Base-by-base conservation (phyloP, 2,329 filamentous ascomycete species). In the Exophiala sideris region DNA sequence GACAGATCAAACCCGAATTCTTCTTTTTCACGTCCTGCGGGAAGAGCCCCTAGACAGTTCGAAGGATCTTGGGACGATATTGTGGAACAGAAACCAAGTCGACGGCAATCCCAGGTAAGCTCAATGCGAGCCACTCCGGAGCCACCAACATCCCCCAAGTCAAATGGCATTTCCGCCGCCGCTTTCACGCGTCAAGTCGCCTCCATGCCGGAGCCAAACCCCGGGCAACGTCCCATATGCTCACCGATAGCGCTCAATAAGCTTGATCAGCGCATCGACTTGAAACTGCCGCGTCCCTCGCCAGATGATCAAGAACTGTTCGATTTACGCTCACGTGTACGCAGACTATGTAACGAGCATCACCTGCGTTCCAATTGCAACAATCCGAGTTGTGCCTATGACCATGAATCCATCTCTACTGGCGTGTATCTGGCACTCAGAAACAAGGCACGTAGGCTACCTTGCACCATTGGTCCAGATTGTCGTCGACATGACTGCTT, bases 401-500 rank as follows among this genome's bases (percentile, higher is more conserved):
- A 80, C 49, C 79, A 82, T 59, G 66, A 60, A 16, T 64, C 70
- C 4, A 67, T 80, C 3, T 69, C 71, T 3, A 58, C 69, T 2
- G 66, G 67, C 5, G 62, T 74, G 1, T 62, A 73, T 5, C 69
- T 71, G 4, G 73, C 73, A 1, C 67, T 81, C 21, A 68, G 70
- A 52, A 72, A 72, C 46, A 70, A 78, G 11, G 66, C 75, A 4
- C 73, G 72, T n/a, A 69, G 69, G 34, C 68, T 65, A 18, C 70
- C 73, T 1, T 81, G 79, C 59, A 62, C 67, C 1, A 58, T 62
- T 2, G 72, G 69, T 18, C 66, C 71, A 2, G 59, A 42, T 0
- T 82, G 79, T 56, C 72, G 77, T 10, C 63, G 64, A 3, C 58
- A 66, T 0, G 68, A 71, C 32, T 81, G 79, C 62, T 67, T 68